Evolutionary conservation across 345 rosid genomes (phyloP).

Genomic region (Streptanthus diversifolius): DNA sequence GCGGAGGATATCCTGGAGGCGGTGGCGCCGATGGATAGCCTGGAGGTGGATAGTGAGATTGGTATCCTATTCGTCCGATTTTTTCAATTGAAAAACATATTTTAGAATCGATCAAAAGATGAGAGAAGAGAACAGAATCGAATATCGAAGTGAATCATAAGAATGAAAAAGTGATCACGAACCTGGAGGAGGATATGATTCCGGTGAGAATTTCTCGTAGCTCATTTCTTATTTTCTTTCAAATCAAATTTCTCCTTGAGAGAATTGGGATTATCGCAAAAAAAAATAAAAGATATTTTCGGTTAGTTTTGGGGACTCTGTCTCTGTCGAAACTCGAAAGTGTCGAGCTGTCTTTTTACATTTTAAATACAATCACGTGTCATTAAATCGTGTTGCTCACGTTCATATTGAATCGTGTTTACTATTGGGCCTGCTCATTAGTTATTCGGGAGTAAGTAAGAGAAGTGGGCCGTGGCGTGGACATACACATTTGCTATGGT

Average conservation of each 20-base stretch:
- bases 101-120: background rate
- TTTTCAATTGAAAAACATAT: background rate
- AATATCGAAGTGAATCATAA: background rate
- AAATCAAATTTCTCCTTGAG: background rate
- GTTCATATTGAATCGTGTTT: background rate
- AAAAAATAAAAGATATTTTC: background rate
- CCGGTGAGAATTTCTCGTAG: slow-evolving; percentile 54
- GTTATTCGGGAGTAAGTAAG: no score
- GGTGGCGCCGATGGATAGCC: slow-evolving; percentile 53
- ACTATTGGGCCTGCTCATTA: background rate
- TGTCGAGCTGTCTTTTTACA: background rate
- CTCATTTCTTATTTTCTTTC: slow-evolving; percentile 43
- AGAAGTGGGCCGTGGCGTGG: no score
- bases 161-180: background rate
- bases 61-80: slow-evolving; percentile 10
- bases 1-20: slow-evolving; percentile 46
- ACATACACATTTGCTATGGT: no score
- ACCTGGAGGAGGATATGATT: slow-evolving; percentile 66
- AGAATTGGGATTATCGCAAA: slow-evolving; percentile 1
- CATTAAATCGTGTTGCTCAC: background rate
- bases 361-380: slow-evolving; percentile 8
- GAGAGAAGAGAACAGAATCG: background rate
- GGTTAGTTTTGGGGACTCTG: background rate
- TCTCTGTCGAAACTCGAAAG: background rate
- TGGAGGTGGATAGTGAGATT: slow-evolving; percentile 29